Evolutionary conservation across 2,329 filamentous ascomycete genomes (phyloP).

Genomic region (Sclerotinia nivalis): DNA sequence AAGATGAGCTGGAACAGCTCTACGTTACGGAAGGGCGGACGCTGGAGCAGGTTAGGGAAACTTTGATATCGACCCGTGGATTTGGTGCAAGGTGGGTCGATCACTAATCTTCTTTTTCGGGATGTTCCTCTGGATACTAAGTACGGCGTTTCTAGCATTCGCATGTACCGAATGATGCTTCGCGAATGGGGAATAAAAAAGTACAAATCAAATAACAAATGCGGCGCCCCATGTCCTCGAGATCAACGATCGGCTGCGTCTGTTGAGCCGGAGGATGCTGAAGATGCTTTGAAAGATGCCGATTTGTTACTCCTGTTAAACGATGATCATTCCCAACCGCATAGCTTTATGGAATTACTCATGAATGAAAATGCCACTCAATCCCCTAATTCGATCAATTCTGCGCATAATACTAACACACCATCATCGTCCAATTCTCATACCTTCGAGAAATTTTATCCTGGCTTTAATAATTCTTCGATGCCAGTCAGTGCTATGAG

Average conservation of each 20-base stretch:
- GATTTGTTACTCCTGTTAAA: not conserved
- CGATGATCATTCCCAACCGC: not conserved
- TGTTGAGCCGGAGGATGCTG: slow-evolving; percentile 3
- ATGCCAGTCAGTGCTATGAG: not conserved
- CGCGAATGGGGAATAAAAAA: slow-evolving; percentile 24
- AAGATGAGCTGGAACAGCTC: slow-evolving; percentile 28
- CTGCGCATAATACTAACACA: not conserved
- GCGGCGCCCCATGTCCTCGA: slow-evolving; percentile 3
- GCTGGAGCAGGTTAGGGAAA: slow-evolving; percentile 28
- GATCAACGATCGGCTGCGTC: slow-evolving; percentile 4
- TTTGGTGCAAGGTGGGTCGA: slow-evolving; percentile 31
- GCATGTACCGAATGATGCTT: slow-evolving; percentile 27
- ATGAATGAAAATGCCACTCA: slow-evolving; percentile 1
- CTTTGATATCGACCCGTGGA: slow-evolving; percentile 23
- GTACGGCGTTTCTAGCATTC: slow-evolving; percentile 17
- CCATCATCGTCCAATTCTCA: not conserved
- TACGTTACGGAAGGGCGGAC: slow-evolving; percentile 27
- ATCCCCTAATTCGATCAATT: not conserved
- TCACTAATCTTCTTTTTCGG: not conserved
- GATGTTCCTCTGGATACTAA: not conserved
- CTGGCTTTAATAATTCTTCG: not conserved
- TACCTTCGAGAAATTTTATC: not conserved
- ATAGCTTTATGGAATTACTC: not conserved
- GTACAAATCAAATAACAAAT: slow-evolving; percentile 25
- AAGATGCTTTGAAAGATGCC: not conserved